These are phyloP conservation scores for Lomentospora prolificans DNA, from an alignment of 2,329 filamentous ascomycete species.

Conservation along the genomic window DNA sequence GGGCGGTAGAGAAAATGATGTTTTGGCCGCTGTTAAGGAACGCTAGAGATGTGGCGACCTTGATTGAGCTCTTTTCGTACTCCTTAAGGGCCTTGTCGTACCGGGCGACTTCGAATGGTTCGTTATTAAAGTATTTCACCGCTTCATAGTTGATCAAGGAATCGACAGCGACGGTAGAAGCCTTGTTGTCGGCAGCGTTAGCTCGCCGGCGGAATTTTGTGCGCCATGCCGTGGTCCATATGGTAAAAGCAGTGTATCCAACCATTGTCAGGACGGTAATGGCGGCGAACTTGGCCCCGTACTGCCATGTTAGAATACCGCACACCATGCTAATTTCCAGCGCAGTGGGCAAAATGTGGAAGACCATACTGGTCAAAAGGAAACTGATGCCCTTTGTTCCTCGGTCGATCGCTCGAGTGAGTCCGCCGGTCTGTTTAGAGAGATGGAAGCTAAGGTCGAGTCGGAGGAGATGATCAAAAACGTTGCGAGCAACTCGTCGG, in stretches of 20 bases:
- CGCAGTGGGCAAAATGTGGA: conserved; percentile 88
- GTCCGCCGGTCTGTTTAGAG: conserved; percentile 83
- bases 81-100: conserved; percentile 80
- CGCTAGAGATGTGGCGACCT: conserved; percentile 86
- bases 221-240: conserved; percentile 90
- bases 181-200: conserved; percentile 92
- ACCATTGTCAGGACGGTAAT: conserved; percentile 89
- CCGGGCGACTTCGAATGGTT: conserved; percentile 81
- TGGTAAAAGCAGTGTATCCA: conserved; percentile 92
- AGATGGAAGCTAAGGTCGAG: conserved; percentile 92
- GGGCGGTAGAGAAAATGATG: conserved; percentile 86
- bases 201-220: conserved; percentile 93
- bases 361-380: conserved; percentile 93
- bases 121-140: conserved; percentile 99
- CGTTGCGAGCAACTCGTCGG: conserved; percentile 77
- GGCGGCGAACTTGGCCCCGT: conserved; percentile 81
- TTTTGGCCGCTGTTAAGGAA: conserved; percentile 94
- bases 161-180: conserved; percentile 90
- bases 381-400: conserved; percentile 99
- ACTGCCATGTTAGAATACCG: conserved; percentile 92
- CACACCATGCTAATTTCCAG: conserved; percentile 94
- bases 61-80: conserved; percentile 93
- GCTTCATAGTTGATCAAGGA: conserved; percentile 98
- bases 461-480: conserved; percentile 81
- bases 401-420: conserved; percentile 89